Base-by-base conservation (phyloP, 2,329 filamentous ascomycete genomes). In the Harringtonia aguacate region DNA sequence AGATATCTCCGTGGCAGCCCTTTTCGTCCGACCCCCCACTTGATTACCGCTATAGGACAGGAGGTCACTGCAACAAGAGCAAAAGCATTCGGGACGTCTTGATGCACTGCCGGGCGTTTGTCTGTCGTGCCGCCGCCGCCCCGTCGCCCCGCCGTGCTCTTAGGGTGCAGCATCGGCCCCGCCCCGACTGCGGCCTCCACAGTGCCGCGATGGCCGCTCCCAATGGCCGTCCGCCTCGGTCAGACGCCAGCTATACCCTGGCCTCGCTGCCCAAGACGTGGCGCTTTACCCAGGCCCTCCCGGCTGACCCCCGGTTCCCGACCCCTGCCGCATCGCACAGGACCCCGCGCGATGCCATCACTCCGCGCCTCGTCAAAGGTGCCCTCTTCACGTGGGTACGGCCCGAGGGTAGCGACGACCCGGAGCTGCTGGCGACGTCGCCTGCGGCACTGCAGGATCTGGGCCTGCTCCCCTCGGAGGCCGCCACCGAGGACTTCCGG, bases 311-410 rank as follows among this genome's bases (percentile, higher is more conserved):
- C 12, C 65, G 75, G 24, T 95, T 85, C 58, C 81, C 87, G 15
- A 94, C 87, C 0, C 88, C 92, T 0, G 74, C 79, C 48, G 73
- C 75, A 47, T 95, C 90, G 1, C 86, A 97, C 62, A 75, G 77
- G 53, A 87, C 86, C 1, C 82, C 87, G 1, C 79, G 90, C 55
- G 74, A 83, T 45, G 67, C 81, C 30, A 81, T 97, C 39, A 73
- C 76, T 1, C 90, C 92, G 15, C 83, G 89, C 39, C 72, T 87
- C 60, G 92, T 98, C 34, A 86, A 82, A 58, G 77, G 81, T 47
- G 90, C 92, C 4, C 65, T 90, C 41, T 98, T 86, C 64, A 94
- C 89, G 9, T 98, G 82, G 71, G 88, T 98, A 18, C 79, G 88
- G 4, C 92, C 92, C 0, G 84, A 90, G 55, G 63, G 71, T 18